Conservation (phyloP, 176 grass and related monocot species). For the Eleusine coracana region DNA sequence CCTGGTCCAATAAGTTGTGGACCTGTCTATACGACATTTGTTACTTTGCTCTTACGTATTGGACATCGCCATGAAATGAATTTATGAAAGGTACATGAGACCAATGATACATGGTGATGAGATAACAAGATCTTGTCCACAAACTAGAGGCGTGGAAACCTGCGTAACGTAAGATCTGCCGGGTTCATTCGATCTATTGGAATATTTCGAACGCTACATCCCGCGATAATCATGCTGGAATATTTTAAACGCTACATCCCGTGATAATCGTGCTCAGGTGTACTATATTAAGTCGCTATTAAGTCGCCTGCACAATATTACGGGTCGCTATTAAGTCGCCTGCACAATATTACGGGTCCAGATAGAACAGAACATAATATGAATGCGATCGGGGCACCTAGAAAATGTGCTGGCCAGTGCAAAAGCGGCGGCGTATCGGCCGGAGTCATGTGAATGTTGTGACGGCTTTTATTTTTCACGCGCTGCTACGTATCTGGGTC, state of each 20-base stretch:
- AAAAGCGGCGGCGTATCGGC: not conserved
- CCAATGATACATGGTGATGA: not conserved
- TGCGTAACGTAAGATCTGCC: not conserved
- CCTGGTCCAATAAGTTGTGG: not conserved
- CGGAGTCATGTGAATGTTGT: slow-evolving; percentile 24
- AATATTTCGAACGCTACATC: not conserved
- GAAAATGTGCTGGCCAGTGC: not conserved
- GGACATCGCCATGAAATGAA: not conserved
- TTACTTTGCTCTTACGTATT: not conserved
- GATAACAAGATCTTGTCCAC: not conserved
- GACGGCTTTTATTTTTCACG: not conserved
- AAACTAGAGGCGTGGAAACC: not conserved
- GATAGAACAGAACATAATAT: not conserved
- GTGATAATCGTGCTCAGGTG: not conserved
- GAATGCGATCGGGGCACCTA: not conserved
- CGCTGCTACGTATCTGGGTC: not conserved
- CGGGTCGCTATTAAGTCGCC: not conserved
- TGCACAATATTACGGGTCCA: not conserved
- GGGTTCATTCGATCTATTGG: not conserved
- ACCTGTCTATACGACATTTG: not conserved
- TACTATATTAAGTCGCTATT: too few relatives aligned
- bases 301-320: not conserved
- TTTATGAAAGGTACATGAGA: not conserved
- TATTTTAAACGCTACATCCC: not conserved
- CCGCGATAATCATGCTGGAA: not conserved